phyloP scores from a whole-genome alignment of 169 alveolate genomes.

The Plasmodium cynomolgi region DNA sequence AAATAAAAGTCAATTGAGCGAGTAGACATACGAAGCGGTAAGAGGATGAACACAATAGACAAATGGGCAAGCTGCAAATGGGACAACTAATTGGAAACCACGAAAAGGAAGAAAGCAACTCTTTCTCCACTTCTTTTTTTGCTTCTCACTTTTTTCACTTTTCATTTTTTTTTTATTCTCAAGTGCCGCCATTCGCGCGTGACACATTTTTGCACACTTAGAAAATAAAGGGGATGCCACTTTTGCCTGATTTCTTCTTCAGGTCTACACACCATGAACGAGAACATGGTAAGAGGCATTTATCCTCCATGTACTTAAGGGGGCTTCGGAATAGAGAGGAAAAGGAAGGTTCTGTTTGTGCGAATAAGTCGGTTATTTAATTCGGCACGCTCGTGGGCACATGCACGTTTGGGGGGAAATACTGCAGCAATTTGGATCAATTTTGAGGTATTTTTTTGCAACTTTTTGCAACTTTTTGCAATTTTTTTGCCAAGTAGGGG shows the following conservation, averaged over 20 bases:
- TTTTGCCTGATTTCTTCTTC: not conserved
- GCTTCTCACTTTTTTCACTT: not conserved
- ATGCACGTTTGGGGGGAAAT: not conserved
- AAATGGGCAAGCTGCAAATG: not conserved
- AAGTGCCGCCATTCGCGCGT: not conserved
- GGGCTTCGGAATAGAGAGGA: not conserved
- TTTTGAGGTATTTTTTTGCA: not conserved
- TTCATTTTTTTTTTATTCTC: not conserved
- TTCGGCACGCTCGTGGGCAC: not conserved
- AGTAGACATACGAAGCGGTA: not conserved
- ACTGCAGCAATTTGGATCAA: not conserved
- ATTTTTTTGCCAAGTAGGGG: not conserved
- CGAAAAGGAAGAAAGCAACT: not conserved
- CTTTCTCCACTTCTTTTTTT: not conserved
- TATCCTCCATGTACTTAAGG: not conserved
- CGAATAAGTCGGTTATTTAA: not conserved
- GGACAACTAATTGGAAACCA: not conserved
- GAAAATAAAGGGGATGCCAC: not conserved
- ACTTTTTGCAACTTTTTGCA: no score
- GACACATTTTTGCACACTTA: not conserved
- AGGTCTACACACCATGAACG: not conserved
- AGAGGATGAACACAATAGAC: not conserved
- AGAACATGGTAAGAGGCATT: not conserved
- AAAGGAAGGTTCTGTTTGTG: not conserved
- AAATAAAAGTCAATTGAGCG: not conserved